A percentile compares a stretch with the other conserved stretches of the same genome.
Conservation (phyloP, 768 basidiomycete species). For the Psilocybe cubensis region DNA sequence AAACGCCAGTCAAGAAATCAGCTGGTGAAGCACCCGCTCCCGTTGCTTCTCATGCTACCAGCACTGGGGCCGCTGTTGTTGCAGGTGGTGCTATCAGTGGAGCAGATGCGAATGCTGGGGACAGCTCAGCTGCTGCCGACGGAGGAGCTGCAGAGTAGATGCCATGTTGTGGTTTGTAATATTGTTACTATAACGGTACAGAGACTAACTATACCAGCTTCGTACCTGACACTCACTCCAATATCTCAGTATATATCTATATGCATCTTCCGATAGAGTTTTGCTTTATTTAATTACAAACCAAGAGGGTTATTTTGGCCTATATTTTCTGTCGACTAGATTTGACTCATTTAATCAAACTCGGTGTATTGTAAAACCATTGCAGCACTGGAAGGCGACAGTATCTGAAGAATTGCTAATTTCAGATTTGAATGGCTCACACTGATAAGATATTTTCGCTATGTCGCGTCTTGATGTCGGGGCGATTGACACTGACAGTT, state of each 20-base stretch:
- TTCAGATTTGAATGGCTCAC: too few relatives aligned
- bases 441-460: too few relatives aligned
- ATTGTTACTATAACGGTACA: background rate
- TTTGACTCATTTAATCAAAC: too few relatives aligned
- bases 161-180: background rate
- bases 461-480: too few relatives aligned
- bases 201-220: background rate
- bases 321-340: too few relatives aligned
- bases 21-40: background rate
- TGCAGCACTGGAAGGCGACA: too few relatives aligned
- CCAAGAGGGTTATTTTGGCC: too few relatives aligned
- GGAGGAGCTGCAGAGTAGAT: conserved; percentile 2
- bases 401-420: too few relatives aligned
- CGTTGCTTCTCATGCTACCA: background rate
- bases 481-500: too few relatives aligned
- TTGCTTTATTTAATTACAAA: background rate
- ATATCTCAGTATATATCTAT: background rate
- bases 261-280: background rate
- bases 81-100: conserved; percentile 9
- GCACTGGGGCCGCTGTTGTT: conserved; percentile 6
- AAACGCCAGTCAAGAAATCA: background rate
- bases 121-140: conserved; percentile 5
- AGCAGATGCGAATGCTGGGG: conserved; percentile 3
- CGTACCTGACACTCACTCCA: background rate
- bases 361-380: too few relatives aligned